A percentile compares a stretch with the other conserved stretches of the same genome.
phyloP scores from a whole-genome alignment of 805 yeast species.

The Lachancea fermentati region DNA sequence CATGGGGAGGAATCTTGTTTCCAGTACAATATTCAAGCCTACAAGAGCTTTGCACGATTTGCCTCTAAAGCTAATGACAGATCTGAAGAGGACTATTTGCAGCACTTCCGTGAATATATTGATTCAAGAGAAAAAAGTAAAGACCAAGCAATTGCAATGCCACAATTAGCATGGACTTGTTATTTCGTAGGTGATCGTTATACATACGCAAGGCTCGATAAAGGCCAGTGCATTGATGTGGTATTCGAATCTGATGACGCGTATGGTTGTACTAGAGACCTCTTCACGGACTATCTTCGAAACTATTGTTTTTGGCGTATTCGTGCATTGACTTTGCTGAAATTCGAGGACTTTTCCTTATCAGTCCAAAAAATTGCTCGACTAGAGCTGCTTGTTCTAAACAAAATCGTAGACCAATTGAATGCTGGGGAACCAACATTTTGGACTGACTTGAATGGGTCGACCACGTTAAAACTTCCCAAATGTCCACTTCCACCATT shows the following conservation, averaged over 20 bases:
- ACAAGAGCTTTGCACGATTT: constrained; percentile 11
- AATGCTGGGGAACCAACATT: neutral
- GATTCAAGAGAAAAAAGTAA: constrained; percentile 7
- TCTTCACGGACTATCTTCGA: constrained; percentile 10
- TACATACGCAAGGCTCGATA: constrained; percentile 9
- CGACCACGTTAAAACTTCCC: neutral
- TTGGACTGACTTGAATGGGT: neutral
- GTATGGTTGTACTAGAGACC: constrained; percentile 3
- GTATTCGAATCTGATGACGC: constrained; percentile 6
- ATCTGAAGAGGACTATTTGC: constrained; percentile 1
- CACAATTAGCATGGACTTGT: constrained; percentile 21
- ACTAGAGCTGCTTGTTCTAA: neutral
- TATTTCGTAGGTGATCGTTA: constrained; percentile 7
- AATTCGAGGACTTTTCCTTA: neutral
- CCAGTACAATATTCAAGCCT: constrained; percentile 10
- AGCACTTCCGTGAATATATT: constrained; percentile 7
- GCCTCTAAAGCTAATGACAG: constrained; percentile 3
- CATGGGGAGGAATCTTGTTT: constrained; percentile 9
- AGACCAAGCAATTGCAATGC: constrained; percentile 14
- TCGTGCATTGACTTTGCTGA: neutral
- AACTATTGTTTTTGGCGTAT: constrained; percentile 12
- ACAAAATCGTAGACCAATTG: neutral
- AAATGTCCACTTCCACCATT: neutral
- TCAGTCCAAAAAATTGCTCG: neutral
- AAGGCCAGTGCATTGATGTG: constrained; percentile 10